phyloP scores from a whole-genome alignment of 129 eudicot species.

The Arctium minus region DNA sequence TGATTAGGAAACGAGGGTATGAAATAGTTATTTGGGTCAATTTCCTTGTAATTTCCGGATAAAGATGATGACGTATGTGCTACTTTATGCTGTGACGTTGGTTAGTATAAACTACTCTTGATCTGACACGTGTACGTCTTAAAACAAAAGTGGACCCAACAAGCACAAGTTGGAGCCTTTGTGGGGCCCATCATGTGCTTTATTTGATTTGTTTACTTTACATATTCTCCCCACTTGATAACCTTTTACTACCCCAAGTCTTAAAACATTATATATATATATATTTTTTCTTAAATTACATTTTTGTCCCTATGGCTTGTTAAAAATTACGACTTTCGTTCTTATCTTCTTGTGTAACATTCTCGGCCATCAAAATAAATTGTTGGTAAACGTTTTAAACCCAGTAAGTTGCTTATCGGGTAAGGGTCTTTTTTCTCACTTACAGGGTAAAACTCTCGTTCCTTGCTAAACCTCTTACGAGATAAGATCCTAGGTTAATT shows the following conservation, averaged over 20 bases:
- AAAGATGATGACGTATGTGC: slow-evolving; percentile 22
- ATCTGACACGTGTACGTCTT: slow-evolving; percentile 7
- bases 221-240: not conserved
- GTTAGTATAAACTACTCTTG: slow-evolving; percentile 16
- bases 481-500: too few relatives aligned
- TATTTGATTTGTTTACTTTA: slow-evolving; percentile 27
- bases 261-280: too few relatives aligned
- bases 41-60: not conserved
- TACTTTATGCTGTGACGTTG: slow-evolving; percentile 28
- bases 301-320: not conserved
- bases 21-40: too few relatives aligned
- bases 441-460: too few relatives aligned
- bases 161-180: slow-evolving; percentile 18
- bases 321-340: not conserved
- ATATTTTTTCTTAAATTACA: not conserved
- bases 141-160: not conserved
- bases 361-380: too few relatives aligned
- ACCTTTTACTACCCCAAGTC: too few relatives aligned
- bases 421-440: too few relatives aligned
- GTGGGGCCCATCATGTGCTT: slow-evolving; percentile 16
- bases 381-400: too few relatives aligned
- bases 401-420: too few relatives aligned
- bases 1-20: too few relatives aligned
- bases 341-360: not conserved
- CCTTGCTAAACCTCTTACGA: too few relatives aligned